Base-by-base conservation (phyloP, 352 stramenopile species). In the Phytophthora crassamura region DNA sequence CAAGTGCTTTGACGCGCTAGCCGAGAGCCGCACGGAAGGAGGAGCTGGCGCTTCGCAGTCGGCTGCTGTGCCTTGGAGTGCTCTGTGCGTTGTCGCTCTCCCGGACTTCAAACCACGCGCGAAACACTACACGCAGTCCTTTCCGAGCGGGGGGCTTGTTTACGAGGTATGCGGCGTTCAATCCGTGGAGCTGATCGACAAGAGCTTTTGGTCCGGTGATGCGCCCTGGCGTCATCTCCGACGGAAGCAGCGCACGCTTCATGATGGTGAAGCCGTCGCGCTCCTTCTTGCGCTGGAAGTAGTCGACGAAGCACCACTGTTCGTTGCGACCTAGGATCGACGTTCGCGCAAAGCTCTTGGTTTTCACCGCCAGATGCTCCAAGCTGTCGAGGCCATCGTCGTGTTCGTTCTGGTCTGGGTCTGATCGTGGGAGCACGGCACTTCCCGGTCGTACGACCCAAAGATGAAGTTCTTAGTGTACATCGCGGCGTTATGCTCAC, bases 391-490 rank as follows among this genome's bases (percentile, higher is more conserved):
- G 12, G 14, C 40, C 28, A 42, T 16, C 41, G 3, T 28, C 7
- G 30, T 14, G 15, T 10, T 47, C 34, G 4, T 16, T 46, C 16
- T 43, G 9, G 25, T 10, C 12, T n/a, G n/a, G n/a, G n/a, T n/a
- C n/a, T n/a, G n/a, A n/a, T n/a, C n/a, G n/a, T n/a, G n/a, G n/a
- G 46, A 18, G 30, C 46, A 53, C 5, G 46, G 46, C 14, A 53
- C 46, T 5, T 64, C 52, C 5, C 66, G 67, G 16, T 69, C 66
- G 15, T 70, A 42, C 12, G 66, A 70, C 2, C 66, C 66, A 32
- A 74, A 74, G 49, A 74, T 67, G 30, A 74, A 71, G 10, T 32
- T 52, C 40, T 75, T 65, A 14, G 56, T 54, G 50, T 74, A 61
- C 9, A 80, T 54, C 11, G 53, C 50, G 5, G 55, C 46, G 4